A percentile compares a stretch with the other conserved stretches of the same genome.
phyloP scores from a whole-genome alignment of 441 rosid genomes.

The Viola pubescens region DNA sequence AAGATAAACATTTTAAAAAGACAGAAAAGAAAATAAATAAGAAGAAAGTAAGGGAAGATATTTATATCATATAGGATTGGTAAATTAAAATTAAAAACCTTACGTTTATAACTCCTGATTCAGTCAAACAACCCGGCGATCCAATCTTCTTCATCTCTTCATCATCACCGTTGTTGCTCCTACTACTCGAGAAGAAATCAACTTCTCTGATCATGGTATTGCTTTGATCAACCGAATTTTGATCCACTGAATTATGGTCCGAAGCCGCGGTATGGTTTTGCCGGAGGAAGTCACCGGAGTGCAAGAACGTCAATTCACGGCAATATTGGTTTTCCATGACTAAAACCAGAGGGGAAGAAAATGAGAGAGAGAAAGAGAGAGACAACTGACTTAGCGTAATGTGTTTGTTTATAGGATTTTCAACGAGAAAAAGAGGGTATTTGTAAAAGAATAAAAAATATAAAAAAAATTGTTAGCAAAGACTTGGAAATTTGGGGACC shows the following conservation, averaged over 20 bases:
- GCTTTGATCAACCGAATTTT: slow-evolving; percentile 8
- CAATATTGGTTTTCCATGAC: slow-evolving; percentile 51
- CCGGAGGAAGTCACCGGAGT: slow-evolving; percentile 37
- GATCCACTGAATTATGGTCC: slow-evolving; percentile 6
- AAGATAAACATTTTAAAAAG: no score
- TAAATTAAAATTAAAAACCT: slow-evolving; percentile 17
- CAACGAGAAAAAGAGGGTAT: not conserved
- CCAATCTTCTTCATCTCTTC: slow-evolving; percentile 22
- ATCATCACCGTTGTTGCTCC: slow-evolving; percentile 16
- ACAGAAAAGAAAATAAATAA: not conserved
- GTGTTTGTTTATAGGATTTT: no score
- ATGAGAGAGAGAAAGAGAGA: slow-evolving; percentile 8
- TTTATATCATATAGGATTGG: not conserved
- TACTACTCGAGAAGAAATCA: slow-evolving; percentile 57
- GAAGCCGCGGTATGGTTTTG: slow-evolving; percentile 16
- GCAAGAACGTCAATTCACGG: slow-evolving; percentile 46
- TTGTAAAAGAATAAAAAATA: not conserved
- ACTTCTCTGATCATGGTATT: slow-evolving; percentile 49
- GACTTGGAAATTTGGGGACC: slow-evolving; percentile 8
- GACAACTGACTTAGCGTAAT: not conserved
- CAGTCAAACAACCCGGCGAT: slow-evolving; percentile 18
- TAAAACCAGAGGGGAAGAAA: slow-evolving; percentile 5
- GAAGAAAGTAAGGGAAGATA: not conserved
- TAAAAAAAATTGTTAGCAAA: not conserved
- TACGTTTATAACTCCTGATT: slow-evolving; percentile 40